These are phyloP conservation scores for Penicillium coprophilum DNA, from an alignment of 495 filamentous ascomycete species.

Conservation along the genomic window DNA sequence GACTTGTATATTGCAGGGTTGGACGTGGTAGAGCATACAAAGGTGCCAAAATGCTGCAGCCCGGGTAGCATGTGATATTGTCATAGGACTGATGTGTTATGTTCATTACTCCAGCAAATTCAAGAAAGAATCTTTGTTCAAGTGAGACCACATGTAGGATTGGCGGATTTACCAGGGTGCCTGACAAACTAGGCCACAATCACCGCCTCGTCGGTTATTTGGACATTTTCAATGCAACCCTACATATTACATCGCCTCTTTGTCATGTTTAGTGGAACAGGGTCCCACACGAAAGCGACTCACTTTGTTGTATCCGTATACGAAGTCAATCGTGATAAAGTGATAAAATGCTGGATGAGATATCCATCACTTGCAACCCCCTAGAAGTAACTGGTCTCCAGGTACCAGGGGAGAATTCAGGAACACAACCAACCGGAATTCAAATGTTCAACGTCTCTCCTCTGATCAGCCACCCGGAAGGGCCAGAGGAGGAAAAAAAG, in stretches of 20 bases:
- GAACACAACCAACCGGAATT: not conserved
- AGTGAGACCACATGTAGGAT: not conserved
- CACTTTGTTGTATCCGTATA: no score
- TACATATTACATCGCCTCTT: slow-evolving; percentile 4
- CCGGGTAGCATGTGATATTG: not conserved
- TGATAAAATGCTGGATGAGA: not conserved
- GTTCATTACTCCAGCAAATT: no score
- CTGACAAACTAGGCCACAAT: not conserved
- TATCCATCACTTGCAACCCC: not conserved
- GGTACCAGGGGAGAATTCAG: slow-evolving; percentile 14
- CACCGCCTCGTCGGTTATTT: slow-evolving; percentile 4
- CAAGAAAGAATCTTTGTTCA: not conserved
- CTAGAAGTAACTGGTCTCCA: not conserved
- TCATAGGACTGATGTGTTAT: not conserved
- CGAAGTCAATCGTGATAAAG: not conserved
- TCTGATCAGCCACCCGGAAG: slow-evolving; percentile 3
- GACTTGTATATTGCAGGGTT: not conserved
- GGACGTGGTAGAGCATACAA: not conserved
- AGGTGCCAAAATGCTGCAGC: not conserved
- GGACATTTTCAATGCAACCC: not conserved
- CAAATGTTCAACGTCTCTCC: not conserved
- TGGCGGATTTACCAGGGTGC: no score
- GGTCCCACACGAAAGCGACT: not conserved
- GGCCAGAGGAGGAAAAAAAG: slow-evolving; percentile 1
- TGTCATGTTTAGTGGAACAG: not conserved